A percentile compares a stretch with the other conserved stretches of the same genome.
Conservation (phyloP, 352 stramenopile genomes). For the Globisporangium nagaii region DNA sequence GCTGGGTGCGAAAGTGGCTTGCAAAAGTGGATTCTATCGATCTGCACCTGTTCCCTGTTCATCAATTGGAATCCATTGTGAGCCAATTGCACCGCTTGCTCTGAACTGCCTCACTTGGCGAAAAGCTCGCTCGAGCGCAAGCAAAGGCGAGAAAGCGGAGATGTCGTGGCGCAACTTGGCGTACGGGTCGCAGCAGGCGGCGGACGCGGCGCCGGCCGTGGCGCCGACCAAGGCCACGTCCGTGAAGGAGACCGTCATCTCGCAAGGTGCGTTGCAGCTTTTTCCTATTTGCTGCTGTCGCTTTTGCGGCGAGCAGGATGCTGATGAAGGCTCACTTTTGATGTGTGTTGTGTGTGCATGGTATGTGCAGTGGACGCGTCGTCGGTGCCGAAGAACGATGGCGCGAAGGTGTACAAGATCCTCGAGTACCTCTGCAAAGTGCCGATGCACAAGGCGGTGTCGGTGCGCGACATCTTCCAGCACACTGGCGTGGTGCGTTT, state of each 20-base stretch:
- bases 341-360: not conserved
- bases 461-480: constrained; percentile 70
- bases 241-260: constrained; percentile 50
- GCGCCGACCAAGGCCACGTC: constrained; percentile 39
- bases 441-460: constrained; percentile 70
- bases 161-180: constrained; percentile 79
- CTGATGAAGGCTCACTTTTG: not conserved
- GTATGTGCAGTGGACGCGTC: constrained; percentile 61
- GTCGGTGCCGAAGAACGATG: constrained; percentile 78
- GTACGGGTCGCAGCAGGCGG: constrained; percentile 71
- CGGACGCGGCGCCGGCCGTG: constrained; percentile 60
- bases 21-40: too few species aligned
- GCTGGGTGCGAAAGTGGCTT: too few species aligned
- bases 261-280: constrained; percentile 35
- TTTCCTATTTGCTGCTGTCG: not conserved
- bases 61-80: too few species aligned
- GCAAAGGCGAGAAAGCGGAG: not conserved
- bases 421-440: constrained; percentile 81
- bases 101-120: not conserved
- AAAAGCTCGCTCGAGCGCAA: constrained; percentile 3
- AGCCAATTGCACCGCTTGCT: too few species aligned
- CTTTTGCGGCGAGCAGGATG: not conserved
- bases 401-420: constrained; percentile 85
- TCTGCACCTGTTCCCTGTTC: not conserved
- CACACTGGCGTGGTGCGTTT: constrained; percentile 75